Percentiles rank a stretch among this genome's conserved stretches.
phyloP scores from a whole-genome alignment of 2,329 filamentous ascomycete species.

The Aspergillus hortae region DNA sequence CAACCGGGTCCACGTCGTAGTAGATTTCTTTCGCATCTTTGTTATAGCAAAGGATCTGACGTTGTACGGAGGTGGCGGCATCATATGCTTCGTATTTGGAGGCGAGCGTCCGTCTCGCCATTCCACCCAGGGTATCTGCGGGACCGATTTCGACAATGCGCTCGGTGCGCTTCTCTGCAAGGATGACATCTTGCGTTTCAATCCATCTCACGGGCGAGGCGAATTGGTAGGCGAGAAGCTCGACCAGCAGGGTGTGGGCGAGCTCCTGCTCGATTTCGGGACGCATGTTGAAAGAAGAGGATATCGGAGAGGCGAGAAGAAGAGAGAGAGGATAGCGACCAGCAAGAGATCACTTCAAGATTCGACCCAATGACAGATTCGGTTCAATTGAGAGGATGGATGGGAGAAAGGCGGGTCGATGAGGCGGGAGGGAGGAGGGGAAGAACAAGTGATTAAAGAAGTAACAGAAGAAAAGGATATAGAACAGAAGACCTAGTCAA shows the following conservation, averaged over 20 bases:
- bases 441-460: slow-evolving; percentile 1
- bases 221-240: slow-evolving; percentile 98
- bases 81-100: slow-evolving; percentile 99
- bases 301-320: slow-evolving; percentile 1
- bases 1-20: slow-evolving; percentile 93
- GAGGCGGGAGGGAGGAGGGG: slow-evolving; percentile 5
- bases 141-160: slow-evolving; percentile 97
- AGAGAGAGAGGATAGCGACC: slow-evolving; percentile 6
- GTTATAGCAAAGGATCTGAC: slow-evolving; percentile 98
- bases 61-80: slow-evolving; percentile 90
- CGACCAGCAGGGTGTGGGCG: slow-evolving; percentile 94
- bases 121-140: slow-evolving; percentile 92
- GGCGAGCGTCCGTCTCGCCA: slow-evolving; percentile 93
- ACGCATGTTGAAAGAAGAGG: slow-evolving; percentile 64
- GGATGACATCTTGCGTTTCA: slow-evolving; percentile 99
- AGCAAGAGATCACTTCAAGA: slow-evolving; percentile 1
- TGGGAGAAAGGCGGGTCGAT: no score
- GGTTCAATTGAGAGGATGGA: no score
- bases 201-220: slow-evolving; percentile 99
- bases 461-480: slow-evolving; percentile 2
- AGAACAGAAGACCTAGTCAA: slow-evolving; percentile 2
- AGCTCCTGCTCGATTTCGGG: slow-evolving; percentile 99
- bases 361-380: neutral
- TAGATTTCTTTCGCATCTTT: slow-evolving; percentile 99
- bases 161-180: slow-evolving; percentile 92